Evolutionary conservation across 305 asterid species (phyloP).

Genomic region (Lippia alba): DNA sequence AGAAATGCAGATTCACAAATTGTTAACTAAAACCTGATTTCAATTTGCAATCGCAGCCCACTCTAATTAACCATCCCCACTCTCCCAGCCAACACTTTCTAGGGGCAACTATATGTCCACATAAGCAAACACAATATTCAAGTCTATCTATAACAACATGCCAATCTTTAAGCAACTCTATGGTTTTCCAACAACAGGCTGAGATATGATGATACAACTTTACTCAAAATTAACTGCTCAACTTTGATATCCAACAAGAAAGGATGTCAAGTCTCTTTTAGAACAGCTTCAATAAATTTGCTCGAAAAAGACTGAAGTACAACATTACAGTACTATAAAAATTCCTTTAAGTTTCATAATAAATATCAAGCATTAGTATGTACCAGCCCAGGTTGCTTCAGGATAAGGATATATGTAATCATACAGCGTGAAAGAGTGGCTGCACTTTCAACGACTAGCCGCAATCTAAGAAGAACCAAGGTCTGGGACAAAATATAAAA

Average conservation of each 20-base stretch:
- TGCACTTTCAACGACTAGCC: slow-evolving; percentile 80
- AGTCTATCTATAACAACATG: slow-evolving; percentile 15
- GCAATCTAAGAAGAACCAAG: slow-evolving; percentile 78
- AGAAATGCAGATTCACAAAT: slow-evolving; percentile 16
- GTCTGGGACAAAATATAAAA: slow-evolving; percentile 89
- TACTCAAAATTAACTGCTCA: background rate
- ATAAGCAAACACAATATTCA: slow-evolving; percentile 8
- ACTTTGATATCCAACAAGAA: background rate
- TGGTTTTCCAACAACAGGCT: slow-evolving; percentile 17
- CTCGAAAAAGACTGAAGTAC: background rate
- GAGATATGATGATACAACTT: slow-evolving; percentile 6
- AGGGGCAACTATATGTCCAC: slow-evolving; percentile 4
- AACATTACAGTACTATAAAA: slow-evolving; percentile 8
- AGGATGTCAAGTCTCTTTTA: too few species aligned
- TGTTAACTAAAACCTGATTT: background rate
- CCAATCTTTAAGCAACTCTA: slow-evolving; percentile 6
- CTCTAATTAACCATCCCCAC: slow-evolving; percentile 1
- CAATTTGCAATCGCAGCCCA: slow-evolving; percentile 14
- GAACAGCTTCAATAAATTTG: too few species aligned
- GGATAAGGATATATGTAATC: slow-evolving; percentile 69
- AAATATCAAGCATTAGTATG: slow-evolving; percentile 10
- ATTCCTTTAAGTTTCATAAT: slow-evolving; percentile 18
- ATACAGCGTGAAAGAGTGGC: slow-evolving; percentile 86
- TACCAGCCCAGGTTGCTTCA: slow-evolving; percentile 76
- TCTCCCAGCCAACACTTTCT: slow-evolving; percentile 10